Conservation (phyloP, 2,329 filamentous ascomycete genomes). For the Trichoderma gracile region DNA sequence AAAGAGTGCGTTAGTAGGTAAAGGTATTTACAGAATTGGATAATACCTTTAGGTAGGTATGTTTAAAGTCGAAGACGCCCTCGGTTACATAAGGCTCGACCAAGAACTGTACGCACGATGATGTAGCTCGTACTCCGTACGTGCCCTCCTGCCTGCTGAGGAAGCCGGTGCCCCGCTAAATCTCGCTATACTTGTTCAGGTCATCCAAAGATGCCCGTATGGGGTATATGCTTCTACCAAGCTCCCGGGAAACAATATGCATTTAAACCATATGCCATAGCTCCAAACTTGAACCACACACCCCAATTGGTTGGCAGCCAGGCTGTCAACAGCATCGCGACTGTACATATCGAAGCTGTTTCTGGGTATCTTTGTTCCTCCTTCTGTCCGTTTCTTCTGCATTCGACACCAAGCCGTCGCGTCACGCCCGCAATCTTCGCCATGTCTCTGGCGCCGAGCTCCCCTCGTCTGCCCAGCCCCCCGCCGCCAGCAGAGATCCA, state of each 20-base stretch:
- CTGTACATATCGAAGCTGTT: not conserved
- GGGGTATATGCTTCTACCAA: conserved; percentile 30
- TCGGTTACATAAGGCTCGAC: conserved; percentile 20
- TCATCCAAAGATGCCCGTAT: not conserved
- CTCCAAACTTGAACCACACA: conserved; percentile 1
- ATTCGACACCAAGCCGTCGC: not conserved
- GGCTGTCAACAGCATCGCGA: conserved; percentile 24
- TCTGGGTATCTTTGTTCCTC: not conserved
- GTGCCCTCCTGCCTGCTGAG: not conserved
- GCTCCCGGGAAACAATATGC: conserved; percentile 27
- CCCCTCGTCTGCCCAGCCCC: conserved; percentile 89
- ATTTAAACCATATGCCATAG: conserved; percentile 24
- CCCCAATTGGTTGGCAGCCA: conserved; percentile 18
- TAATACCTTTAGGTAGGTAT: no score
- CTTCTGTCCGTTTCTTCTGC: not conserved
- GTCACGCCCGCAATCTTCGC: conserved; percentile 25
- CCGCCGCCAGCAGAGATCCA: conserved; percentile 95
- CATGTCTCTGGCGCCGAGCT: conserved; percentile 69
- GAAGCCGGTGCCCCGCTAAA: conserved; percentile 26
- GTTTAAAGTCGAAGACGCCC: not conserved
- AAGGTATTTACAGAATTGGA: no score
- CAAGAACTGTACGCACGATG: conserved; percentile 21
- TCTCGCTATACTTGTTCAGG: conserved; percentile 1
- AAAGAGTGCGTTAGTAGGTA: no score
- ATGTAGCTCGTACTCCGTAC: conserved; percentile 10